Evolutionary conservation across 2,329 filamentous ascomycete genomes (phyloP).

Genomic region (Ophiocordyceps sinensis): DNA sequence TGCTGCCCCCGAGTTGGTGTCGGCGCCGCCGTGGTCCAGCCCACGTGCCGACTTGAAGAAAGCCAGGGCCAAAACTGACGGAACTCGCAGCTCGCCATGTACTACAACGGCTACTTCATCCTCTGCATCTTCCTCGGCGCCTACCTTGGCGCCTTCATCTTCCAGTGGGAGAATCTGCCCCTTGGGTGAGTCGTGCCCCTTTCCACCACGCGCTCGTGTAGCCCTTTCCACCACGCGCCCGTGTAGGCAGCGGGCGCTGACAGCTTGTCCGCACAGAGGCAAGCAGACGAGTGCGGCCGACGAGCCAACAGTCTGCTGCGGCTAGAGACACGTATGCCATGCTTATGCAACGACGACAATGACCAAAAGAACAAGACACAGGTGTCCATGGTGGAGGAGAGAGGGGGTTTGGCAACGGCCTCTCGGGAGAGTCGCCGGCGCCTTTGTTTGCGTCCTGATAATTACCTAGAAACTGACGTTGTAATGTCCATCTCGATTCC

Average conservation of each 20-base stretch:
- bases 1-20: neutral
- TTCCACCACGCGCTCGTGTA: neutral
- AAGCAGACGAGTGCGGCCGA: conserved; percentile 19
- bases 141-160: conserved; percentile 57
- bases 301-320: conserved; percentile 27
- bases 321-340: conserved; percentile 9
- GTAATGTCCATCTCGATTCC: no score
- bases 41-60: no score
- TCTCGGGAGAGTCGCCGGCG: no score
- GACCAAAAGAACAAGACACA: no score
- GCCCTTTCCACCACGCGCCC: neutral
- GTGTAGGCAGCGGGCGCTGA: neutral
- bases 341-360: no score
- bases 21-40: neutral
- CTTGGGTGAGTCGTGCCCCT: conserved; percentile 10
- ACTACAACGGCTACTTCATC: conserved; percentile 61
- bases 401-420: no score
- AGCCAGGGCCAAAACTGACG: neutral
- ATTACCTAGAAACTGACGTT: no score
- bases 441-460: no score
- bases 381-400: no score
- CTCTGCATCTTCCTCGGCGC: conserved; percentile 69
- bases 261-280: conserved; percentile 1
- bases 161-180: conserved; percentile 49
- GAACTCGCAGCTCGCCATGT: conserved; percentile 31